Percentiles rank a stretch among this genome's conserved stretches.
These are phyloP conservation scores for Talaromyces marneffei DNA, from an alignment of 2,329 filamentous ascomycete species.

Conservation along the genomic window DNA sequence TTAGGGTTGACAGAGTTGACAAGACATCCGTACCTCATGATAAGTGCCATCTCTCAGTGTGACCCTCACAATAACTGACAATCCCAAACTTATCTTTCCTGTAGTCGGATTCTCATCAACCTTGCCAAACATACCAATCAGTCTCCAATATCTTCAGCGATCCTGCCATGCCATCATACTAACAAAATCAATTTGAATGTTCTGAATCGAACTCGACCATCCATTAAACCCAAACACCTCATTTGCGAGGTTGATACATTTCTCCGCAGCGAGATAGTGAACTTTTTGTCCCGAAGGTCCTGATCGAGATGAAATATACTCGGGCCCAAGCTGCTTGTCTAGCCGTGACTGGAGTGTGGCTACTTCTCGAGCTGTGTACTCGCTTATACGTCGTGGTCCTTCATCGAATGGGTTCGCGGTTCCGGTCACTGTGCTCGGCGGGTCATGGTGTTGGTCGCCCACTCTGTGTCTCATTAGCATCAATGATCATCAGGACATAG, in stretches of 20 bases:
- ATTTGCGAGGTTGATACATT: constrained; percentile 90
- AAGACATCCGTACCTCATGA: constrained; percentile 58
- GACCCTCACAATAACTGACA: constrained; percentile 86
- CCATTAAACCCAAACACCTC: constrained; percentile 96
- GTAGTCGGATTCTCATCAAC: constrained; percentile 76
- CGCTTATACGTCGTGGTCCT: constrained; percentile 58
- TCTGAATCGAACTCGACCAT: constrained; percentile 94
- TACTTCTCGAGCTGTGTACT: constrained; percentile 86
- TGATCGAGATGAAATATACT: constrained; percentile 83
- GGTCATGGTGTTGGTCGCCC: constrained; percentile 60
- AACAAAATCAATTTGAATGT: constrained; percentile 89
- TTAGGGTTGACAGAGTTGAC: not conserved
- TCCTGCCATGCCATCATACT: constrained; percentile 19
- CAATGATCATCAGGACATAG: constrained; percentile 1
- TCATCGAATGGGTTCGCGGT: constrained; percentile 76
- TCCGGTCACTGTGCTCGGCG: constrained; percentile 25
- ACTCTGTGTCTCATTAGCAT: constrained; percentile 43
- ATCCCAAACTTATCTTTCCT: constrained; percentile 72
- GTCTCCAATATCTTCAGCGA: not conserved
- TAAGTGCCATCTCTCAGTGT: constrained; percentile 91
- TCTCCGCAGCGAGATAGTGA: constrained; percentile 92
- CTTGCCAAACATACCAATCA: constrained; percentile 26
- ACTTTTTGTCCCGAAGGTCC: constrained; percentile 81
- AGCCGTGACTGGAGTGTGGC: constrained; percentile 79
- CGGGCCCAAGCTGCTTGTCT: constrained; percentile 88